Evolutionary conservation across 2,329 filamentous ascomycete species (phyloP), one percentile per base, ranked within the genome.

Genomic region (Beauveria australis): DNA sequence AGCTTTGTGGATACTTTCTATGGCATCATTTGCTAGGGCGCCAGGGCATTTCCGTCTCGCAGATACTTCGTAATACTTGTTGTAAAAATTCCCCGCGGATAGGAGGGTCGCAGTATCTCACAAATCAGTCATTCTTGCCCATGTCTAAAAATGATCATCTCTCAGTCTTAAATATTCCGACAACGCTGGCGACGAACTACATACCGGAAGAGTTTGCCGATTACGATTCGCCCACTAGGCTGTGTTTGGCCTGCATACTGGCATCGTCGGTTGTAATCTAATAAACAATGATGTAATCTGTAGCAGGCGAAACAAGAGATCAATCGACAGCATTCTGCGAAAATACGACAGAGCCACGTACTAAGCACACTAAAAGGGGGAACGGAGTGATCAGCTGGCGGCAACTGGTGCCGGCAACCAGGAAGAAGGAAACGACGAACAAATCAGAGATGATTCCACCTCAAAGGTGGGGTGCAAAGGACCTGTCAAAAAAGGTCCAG

Each of bases 401-500:
- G 53, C 40, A 54, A n/a, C 37, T 7, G 53, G 22, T 33, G 41
- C 40, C 26, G 16, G n/a, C 28, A 52, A 7, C 16, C 24, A 28
- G 10, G 33, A 52, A 33, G 24, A 44, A 37, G 56, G n/a, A n/a
- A 19, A 12, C 18, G 33, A 37, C 12, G 33, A 37, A 37, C 33
- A 37, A 37, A 37, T 37, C 33, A 37, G 12, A 37, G 33, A 16
- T 40, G 12, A 37, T 59, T 59, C 8, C 55, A 41, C 7, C 46
- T 28, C 14, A 46, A 26, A 26, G 40, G 41, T 53, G 57, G 55
- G 40, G 57, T 47, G 22, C 1, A n/a, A 19, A 47, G 40, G 49
- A 59, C 40, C 48, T 59, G 57, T 59, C 57, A 59, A 59, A 52
- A 26, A 40, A 44, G 47, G 40, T 53, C 57, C 48, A 59, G 47